Evolutionary conservation across 2,329 filamentous ascomycete species (phyloP).

Genomic region (Dactylonectria estremocensis): DNA sequence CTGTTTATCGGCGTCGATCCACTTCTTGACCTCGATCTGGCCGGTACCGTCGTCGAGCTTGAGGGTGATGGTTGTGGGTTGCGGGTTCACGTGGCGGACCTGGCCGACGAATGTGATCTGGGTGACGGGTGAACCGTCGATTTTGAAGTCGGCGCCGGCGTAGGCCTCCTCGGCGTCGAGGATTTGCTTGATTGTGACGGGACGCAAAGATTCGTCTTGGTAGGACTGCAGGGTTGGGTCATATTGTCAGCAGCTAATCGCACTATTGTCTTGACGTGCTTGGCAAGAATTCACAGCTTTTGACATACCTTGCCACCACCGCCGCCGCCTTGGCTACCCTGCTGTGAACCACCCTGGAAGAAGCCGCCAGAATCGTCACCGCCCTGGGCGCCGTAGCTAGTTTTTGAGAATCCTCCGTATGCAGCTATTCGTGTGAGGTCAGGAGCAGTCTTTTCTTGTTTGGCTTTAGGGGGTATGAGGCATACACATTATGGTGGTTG

Average conservation of each 20-base stretch:
- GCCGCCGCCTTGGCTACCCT: constrained; percentile 66
- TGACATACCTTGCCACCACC: constrained; percentile 60
- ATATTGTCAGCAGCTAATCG: constrained; percentile 23
- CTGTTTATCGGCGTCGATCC: constrained; percentile 77
- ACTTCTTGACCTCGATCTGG: constrained; percentile 90
- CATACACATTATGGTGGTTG: constrained; percentile 55
- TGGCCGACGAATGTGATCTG: constrained; percentile 89
- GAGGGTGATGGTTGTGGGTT: constrained; percentile 93
- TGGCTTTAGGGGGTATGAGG: background rate
- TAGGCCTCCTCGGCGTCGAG: constrained; percentile 85
- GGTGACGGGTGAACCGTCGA: constrained; percentile 82
- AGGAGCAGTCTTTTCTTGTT: background rate
- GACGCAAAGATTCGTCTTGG: constrained; percentile 88
- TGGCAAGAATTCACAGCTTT: background rate
- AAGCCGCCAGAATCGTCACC: constrained; percentile 76
- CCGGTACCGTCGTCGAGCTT: constrained; percentile 96
- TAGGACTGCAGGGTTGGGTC: constrained; percentile 63
- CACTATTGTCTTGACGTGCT: background rate
- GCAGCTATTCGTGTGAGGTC: constrained; percentile 56
- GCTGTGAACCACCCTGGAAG: constrained; percentile 72
- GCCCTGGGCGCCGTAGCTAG: constrained; percentile 67
- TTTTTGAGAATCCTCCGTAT: constrained; percentile 65
- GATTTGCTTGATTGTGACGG: constrained; percentile 96
- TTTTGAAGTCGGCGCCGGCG: constrained; percentile 81
- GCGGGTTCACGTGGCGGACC: constrained; percentile 87